A percentile compares a stretch with the other conserved stretches of the same genome.
These are phyloP conservation scores for Venustampulla echinocandica DNA, from an alignment of 495 filamentous ascomycete genomes.

Conservation along the genomic window DNA sequence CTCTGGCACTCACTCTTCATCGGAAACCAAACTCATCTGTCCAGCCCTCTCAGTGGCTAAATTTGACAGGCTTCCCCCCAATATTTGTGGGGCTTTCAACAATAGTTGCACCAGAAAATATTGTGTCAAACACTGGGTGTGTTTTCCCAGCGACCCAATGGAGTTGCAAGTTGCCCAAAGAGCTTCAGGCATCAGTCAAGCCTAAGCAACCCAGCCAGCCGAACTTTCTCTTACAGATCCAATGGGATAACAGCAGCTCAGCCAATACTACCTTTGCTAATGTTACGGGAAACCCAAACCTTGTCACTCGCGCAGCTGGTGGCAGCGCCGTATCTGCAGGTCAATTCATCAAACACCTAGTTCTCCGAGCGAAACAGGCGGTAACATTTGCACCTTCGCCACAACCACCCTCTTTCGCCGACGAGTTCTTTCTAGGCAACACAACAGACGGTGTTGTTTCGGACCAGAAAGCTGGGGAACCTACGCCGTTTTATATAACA, in stretches of 20 bases:
- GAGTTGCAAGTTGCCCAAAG: conserved; percentile 76
- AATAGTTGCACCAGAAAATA: conserved; percentile 55
- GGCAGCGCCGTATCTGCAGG: conserved; percentile 31
- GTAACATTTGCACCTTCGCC: conserved; percentile 49
- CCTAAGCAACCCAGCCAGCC: conserved; percentile 58
- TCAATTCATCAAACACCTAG: conserved; percentile 20
- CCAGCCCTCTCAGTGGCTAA: conserved; percentile 60
- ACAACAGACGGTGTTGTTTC: conserved; percentile 62
- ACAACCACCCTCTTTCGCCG: conserved; percentile 52
- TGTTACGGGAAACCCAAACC: conserved; percentile 18
- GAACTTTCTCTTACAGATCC: conserved; percentile 71
- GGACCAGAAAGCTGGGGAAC: conserved; percentile 54
- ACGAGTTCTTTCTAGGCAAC: conserved; percentile 72
- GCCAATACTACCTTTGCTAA: conserved; percentile 23
- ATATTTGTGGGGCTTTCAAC: conserved; percentile 77
- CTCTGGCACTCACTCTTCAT: conserved; percentile 53
- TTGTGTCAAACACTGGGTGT: conserved; percentile 51
- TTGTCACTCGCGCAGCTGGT: conserved; percentile 8
- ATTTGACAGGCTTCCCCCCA: conserved; percentile 76
- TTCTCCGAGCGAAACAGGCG: conserved; percentile 23
- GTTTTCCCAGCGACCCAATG: conserved; percentile 61
- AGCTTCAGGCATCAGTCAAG: conserved; percentile 50
- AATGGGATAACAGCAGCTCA: conserved; percentile 63
- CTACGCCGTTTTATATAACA: conserved; percentile 61
- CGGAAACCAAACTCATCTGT: conserved; percentile 26